These are phyloP conservation scores for Dioscorea zingiberensis DNA, from an alignment of 106 monocot genomes.

Conservation along the genomic window DNA sequence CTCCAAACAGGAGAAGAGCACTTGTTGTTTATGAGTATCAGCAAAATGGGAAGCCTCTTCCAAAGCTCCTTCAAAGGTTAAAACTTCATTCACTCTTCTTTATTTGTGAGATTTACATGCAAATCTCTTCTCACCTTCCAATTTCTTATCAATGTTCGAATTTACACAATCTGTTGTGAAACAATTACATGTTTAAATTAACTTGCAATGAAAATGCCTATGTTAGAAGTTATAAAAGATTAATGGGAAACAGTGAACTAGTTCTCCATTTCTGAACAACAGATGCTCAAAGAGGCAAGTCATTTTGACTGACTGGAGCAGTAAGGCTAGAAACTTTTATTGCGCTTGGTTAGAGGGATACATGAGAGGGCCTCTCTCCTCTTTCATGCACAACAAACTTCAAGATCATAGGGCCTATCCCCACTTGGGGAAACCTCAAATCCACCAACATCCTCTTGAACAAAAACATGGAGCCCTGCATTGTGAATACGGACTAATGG, in stretches of 20 bases:
- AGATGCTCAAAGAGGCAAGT: slow-evolving; percentile 3
- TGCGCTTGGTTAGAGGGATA: slow-evolving; percentile 24
- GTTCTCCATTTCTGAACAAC: neutral
- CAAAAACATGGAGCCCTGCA: slow-evolving; percentile 26
- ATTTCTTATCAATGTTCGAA: too few relatives aligned
- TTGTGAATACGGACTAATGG: slow-evolving; percentile 42
- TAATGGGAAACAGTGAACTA: neutral
- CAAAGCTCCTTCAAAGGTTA: slow-evolving; percentile 45
- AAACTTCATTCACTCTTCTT: neutral
- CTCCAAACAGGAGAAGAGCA: slow-evolving; percentile 59
- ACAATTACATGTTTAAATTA: too few relatives aligned
- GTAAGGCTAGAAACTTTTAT: slow-evolving; percentile 20
- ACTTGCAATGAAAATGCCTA: too few relatives aligned
- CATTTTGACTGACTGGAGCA: slow-evolving; percentile 29
- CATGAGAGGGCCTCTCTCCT: slow-evolving; percentile 20
- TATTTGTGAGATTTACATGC: neutral
- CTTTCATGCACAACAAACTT: slow-evolving; percentile 42
- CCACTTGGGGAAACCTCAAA: slow-evolving; percentile 51
- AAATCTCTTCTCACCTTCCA: too few relatives aligned
- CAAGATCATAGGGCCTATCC: slow-evolving; percentile 4
- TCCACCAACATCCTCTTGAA: slow-evolving; percentile 41
- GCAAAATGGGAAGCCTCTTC: slow-evolving; percentile 49
- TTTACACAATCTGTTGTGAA: too few relatives aligned
- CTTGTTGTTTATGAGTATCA: slow-evolving; percentile 50
- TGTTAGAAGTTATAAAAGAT: too few relatives aligned